phyloP scores from a whole-genome alignment of 257 asterid genomes.

The Schizonepeta tenuifolia region DNA sequence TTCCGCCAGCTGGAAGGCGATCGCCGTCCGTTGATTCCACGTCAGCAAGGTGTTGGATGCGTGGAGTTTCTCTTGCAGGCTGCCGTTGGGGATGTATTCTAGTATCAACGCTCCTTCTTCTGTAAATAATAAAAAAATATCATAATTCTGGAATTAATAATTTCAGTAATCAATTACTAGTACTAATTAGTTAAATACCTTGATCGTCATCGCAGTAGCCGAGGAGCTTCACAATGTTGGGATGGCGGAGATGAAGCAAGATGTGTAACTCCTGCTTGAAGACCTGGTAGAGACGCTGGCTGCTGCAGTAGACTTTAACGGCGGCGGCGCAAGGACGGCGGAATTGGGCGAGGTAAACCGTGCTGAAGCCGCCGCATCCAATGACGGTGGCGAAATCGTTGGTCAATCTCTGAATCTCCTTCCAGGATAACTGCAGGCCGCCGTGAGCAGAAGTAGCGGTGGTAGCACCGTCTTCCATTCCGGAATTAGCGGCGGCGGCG shows the following conservation, averaged over 20 bases:
- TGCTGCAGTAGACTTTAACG: constrained; percentile 52
- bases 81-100: constrained; percentile 56
- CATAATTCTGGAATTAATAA: too few species aligned
- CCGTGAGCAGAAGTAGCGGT: background rate
- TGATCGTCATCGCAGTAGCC: constrained; percentile 50
- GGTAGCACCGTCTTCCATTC: background rate
- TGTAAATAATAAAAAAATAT: background rate
- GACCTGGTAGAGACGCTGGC: constrained; percentile 51
- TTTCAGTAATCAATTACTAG: too few species aligned
- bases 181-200: too few species aligned
- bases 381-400: constrained; percentile 47
- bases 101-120: background rate
- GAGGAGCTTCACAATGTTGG: constrained; percentile 54
- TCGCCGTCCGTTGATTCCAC: constrained; percentile 59
- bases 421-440: constrained; percentile 35
- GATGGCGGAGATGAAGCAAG: constrained; percentile 48
- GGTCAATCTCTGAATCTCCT: constrained; percentile 44
- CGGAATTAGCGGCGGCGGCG: constrained; percentile 13
- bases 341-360: constrained; percentile 57
- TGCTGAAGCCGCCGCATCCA: constrained; percentile 73
- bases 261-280: constrained; percentile 60
- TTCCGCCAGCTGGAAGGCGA: constrained; percentile 70
- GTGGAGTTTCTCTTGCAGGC: constrained; percentile 63
- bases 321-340: constrained; percentile 44
- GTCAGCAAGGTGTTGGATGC: constrained; percentile 33